These are phyloP conservation scores for Clarireedia paspali DNA, from an alignment of 2,329 filamentous ascomycete genomes.

Conservation along the genomic window DNA sequence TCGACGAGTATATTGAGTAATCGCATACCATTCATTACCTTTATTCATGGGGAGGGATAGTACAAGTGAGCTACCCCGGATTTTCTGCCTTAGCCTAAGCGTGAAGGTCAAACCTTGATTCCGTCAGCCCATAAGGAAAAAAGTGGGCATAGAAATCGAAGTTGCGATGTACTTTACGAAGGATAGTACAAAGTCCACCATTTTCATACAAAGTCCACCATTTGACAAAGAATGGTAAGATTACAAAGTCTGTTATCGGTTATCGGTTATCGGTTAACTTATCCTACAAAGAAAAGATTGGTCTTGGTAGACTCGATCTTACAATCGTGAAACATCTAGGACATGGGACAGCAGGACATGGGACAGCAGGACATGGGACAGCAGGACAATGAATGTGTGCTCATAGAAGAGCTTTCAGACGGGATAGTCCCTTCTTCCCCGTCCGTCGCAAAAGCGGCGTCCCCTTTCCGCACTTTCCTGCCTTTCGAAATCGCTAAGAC, in stretches of 20 bases:
- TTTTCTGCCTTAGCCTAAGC: neutral
- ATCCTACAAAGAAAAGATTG: no score
- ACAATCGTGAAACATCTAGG: no score
- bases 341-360: no score
- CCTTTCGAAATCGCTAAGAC: slow-evolving; percentile 5
- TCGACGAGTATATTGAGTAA: neutral
- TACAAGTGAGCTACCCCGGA: slow-evolving; percentile 1
- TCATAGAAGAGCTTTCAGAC: neutral
- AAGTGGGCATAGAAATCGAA: neutral
- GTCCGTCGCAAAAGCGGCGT: slow-evolving; percentile 1
- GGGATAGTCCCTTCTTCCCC: neutral
- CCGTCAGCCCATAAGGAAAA: neutral
- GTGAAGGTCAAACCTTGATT: neutral
- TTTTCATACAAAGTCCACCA: no score
- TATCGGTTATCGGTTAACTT: no score
- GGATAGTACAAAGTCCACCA: no score
- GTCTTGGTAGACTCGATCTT: no score
- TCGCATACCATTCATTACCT: neutral
- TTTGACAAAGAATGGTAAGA: no score
- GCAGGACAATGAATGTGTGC: no score
- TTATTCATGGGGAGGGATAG: no score
- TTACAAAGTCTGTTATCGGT: no score
- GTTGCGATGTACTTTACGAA: neutral
- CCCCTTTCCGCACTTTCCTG: neutral
- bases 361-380: no score